Evolutionary conservation across 2,329 filamentous ascomycete species (phyloP).

Genomic region (Didymellaceae sp.): DNA sequence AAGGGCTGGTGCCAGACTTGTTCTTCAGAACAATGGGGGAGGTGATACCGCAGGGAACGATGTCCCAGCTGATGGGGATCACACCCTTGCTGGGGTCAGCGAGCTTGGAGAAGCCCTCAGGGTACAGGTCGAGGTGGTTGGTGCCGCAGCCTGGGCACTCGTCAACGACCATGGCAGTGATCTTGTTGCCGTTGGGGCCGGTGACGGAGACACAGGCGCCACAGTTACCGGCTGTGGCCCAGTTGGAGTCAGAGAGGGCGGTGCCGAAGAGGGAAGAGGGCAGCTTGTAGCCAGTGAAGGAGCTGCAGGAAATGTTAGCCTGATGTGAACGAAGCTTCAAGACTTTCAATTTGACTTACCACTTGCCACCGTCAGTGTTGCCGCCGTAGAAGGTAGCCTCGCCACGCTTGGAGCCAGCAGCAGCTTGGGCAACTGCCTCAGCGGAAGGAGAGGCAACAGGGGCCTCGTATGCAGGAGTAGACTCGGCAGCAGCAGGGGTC

Average conservation of each 20-base stretch:
- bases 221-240: slow-evolving; percentile 63
- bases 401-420: slow-evolving; percentile 29
- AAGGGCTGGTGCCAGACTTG: slow-evolving; percentile 59
- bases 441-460: background rate
- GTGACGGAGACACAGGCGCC: slow-evolving; percentile 68
- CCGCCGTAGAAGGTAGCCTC: slow-evolving; percentile 49
- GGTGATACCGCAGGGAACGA: slow-evolving; percentile 60
- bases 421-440: slow-evolving; percentile 1
- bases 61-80: slow-evolving; percentile 59
- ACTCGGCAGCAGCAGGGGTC: slow-evolving; percentile 3
- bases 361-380: slow-evolving; percentile 63
- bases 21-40: slow-evolving; percentile 59
- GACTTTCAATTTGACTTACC: slow-evolving; percentile 31
- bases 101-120: slow-evolving; percentile 58
- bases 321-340: background rate
- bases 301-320: background rate
- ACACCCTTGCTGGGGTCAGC: slow-evolving; percentile 54
- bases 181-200: slow-evolving; percentile 61
- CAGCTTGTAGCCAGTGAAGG: slow-evolving; percentile 67
- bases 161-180: slow-evolving; percentile 71
- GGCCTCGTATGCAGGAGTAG: slow-evolving; percentile 3
- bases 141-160: slow-evolving; percentile 62
- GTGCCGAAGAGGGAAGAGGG: slow-evolving; percentile 66
- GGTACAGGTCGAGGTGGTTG: slow-evolving; percentile 64
- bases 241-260: slow-evolving; percentile 65